These are phyloP conservation scores for Aspergillus cejpii DNA, from an alignment of 2,329 filamentous ascomycete species.

Conservation along the genomic window DNA sequence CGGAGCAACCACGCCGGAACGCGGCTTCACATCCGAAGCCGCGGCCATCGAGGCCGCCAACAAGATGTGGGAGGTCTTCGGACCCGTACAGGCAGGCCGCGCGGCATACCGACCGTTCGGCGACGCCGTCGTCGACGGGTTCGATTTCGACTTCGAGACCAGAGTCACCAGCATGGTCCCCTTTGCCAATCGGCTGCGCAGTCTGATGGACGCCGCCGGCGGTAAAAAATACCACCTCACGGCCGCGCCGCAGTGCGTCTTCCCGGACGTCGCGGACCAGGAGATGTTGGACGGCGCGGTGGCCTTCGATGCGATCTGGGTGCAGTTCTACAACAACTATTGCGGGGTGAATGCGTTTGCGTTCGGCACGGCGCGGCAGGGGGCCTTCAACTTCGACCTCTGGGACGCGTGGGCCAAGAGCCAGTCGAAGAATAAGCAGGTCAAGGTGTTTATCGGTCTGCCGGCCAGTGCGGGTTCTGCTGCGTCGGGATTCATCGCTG, in stretches of 20 bases:
- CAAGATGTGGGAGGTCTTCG: slow-evolving; percentile 64
- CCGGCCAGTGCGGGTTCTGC: slow-evolving; percentile 50
- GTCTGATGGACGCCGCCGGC: slow-evolving; percentile 47
- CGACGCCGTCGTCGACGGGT: slow-evolving; percentile 60
- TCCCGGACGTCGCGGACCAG: slow-evolving; percentile 55
- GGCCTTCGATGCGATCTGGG: slow-evolving; percentile 54
- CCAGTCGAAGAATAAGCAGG: slow-evolving; percentile 51
- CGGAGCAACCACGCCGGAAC: slow-evolving; percentile 64
- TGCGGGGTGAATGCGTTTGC: slow-evolving; percentile 55
- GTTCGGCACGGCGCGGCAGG: slow-evolving; percentile 40
- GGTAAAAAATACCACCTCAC: slow-evolving; percentile 54
- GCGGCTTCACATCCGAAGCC: slow-evolving; percentile 51
- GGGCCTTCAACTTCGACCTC: slow-evolving; percentile 55
- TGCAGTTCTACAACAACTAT: slow-evolving; percentile 65
- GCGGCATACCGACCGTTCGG: slow-evolving; percentile 59
- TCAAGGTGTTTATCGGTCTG: slow-evolving; percentile 57
- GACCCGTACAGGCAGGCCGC: slow-evolving; percentile 45
- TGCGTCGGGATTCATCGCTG: slow-evolving; percentile 51
- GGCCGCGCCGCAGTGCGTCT: slow-evolving; percentile 62
- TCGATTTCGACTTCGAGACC: slow-evolving; percentile 69
- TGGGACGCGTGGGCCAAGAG: slow-evolving; percentile 62
- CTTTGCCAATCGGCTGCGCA: slow-evolving; percentile 55
- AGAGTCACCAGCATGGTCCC: slow-evolving; percentile 53
- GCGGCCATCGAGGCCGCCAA: slow-evolving; percentile 54
- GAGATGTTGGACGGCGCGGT: slow-evolving; percentile 52